phyloP scores from a whole-genome alignment of 164 flowering plant genomes.

The Vitis riparia region DNA sequence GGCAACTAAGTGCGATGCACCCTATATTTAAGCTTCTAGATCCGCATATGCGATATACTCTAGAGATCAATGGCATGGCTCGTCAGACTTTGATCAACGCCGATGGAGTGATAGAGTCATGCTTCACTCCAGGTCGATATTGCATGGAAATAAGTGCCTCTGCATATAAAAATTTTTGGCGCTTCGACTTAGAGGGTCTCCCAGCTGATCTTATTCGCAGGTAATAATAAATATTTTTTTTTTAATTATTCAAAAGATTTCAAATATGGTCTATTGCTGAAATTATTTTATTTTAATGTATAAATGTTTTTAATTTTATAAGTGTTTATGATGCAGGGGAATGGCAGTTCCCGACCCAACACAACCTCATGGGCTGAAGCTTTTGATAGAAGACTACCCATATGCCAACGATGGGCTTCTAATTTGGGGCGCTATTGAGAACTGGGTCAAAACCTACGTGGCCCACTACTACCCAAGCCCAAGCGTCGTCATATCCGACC shows the following conservation, averaged over 20 bases:
- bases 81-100: conserved; percentile 74
- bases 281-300: neutral
- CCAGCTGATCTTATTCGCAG: conserved; percentile 90
- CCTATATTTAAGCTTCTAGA: conserved; percentile 91
- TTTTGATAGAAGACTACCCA: conserved; percentile 82
- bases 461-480: conserved; percentile 65
- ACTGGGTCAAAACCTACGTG: conserved; percentile 73
- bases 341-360: conserved; percentile 74
- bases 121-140: conserved; percentile 85
- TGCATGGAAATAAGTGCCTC: conserved; percentile 88
- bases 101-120: conserved; percentile 86
- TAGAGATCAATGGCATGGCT: conserved; percentile 84
- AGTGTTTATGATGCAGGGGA: conserved; percentile 45
- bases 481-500: conserved; percentile 40
- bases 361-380: conserved; percentile 77
- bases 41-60: conserved; percentile 95
- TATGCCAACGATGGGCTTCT: conserved; percentile 87
- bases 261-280: too few species aligned
- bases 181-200: conserved; percentile 83
- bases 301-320: neutral
- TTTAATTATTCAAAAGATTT: too few species aligned
- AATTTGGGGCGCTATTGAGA: conserved; percentile 78
- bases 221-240: conserved; percentile 18
- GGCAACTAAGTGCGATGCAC: conserved; percentile 92
- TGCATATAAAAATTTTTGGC: conserved; percentile 68